Percentiles rank a stretch among this genome's conserved stretches.
Evolutionary conservation across 768 basidiomycete species (phyloP).

Genomic region (Rhodotorula diobovata): DNA sequence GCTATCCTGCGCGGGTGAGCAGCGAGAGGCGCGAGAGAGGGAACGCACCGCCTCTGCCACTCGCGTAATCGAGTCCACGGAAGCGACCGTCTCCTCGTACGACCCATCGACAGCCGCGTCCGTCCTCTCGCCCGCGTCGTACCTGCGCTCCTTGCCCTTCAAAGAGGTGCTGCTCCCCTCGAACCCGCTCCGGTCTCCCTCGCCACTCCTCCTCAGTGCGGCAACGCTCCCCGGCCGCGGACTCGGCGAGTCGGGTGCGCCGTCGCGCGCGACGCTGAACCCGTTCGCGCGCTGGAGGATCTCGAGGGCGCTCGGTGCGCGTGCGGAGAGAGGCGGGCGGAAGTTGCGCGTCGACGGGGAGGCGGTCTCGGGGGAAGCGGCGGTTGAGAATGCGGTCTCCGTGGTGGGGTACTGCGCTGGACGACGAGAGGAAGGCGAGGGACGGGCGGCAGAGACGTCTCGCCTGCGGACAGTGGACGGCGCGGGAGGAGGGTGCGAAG

Average conservation of each 20-base stretch:
- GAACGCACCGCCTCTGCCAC: constrained; percentile 21
- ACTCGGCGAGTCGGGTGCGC: constrained; percentile 16
- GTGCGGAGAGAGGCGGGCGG: neutral
- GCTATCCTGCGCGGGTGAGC: neutral
- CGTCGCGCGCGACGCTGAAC: neutral
- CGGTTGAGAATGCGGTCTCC: neutral
- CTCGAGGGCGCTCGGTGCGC: neutral
- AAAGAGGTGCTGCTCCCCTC: no score
- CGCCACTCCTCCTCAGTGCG: constrained; percentile 9
- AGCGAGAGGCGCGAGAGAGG: no score
- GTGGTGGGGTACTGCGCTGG: neutral
- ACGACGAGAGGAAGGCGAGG: neutral
- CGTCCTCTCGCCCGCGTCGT: neutral
- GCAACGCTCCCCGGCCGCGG: constrained; percentile 32
- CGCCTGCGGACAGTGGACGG: neutral
- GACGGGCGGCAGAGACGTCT: neutral
- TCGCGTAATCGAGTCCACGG: constrained; percentile 18
- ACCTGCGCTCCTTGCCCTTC: neutral
- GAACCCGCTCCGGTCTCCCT: neutral
- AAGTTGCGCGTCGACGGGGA: neutral
- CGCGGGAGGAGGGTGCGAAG: neutral
- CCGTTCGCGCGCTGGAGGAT: neutral
- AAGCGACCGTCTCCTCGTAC: neutral
- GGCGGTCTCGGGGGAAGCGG: neutral
- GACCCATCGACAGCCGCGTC: neutral